phyloP scores from a whole-genome alignment of 2,329 filamentous ascomycete genomes.

The Aspergillus fumigatus region DNA sequence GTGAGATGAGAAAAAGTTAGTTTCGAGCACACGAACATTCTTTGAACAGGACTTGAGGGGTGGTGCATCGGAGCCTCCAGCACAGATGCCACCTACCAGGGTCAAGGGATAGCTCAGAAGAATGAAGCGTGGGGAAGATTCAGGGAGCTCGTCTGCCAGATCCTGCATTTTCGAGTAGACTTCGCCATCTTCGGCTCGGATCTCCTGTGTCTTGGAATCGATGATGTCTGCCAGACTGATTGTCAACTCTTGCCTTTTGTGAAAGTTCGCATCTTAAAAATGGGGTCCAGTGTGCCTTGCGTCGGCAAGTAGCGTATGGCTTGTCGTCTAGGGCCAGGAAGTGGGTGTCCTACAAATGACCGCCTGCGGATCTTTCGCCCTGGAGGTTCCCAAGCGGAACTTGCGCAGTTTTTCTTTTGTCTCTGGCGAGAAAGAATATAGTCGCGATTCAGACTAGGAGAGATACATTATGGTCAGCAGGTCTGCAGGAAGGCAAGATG shows the following conservation, averaged over 20 bases:
- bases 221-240: constrained; percentile 64
- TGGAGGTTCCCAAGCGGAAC: constrained; percentile 86
- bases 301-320: neutral
- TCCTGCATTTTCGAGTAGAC: constrained; percentile 79
- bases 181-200: constrained; percentile 74
- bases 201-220: constrained; percentile 84
- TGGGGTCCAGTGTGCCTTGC: neutral
- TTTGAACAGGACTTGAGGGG: neutral
- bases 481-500: neutral
- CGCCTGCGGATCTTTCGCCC: constrained; percentile 80
- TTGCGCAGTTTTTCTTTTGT: constrained; percentile 88
- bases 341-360: constrained; percentile 73
- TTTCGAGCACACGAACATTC: neutral
- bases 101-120: constrained; percentile 88
- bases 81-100: constrained; percentile 53
- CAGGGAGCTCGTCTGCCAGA: constrained; percentile 82
- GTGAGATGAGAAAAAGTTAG: neutral
- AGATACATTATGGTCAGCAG: constrained; percentile 1
- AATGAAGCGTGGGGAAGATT: constrained; percentile 85
- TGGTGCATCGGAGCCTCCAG: neutral
- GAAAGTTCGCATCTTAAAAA: neutral
- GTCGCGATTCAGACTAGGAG: constrained; percentile 69
- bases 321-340: neutral
- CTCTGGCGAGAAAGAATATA: constrained; percentile 89
- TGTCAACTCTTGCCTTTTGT: constrained; percentile 17